Evolutionary conservation across 2,329 filamentous ascomycete genomes (phyloP), one percentile per base, ranked within the genome.

Genomic region (Dothistroma pini): DNA sequence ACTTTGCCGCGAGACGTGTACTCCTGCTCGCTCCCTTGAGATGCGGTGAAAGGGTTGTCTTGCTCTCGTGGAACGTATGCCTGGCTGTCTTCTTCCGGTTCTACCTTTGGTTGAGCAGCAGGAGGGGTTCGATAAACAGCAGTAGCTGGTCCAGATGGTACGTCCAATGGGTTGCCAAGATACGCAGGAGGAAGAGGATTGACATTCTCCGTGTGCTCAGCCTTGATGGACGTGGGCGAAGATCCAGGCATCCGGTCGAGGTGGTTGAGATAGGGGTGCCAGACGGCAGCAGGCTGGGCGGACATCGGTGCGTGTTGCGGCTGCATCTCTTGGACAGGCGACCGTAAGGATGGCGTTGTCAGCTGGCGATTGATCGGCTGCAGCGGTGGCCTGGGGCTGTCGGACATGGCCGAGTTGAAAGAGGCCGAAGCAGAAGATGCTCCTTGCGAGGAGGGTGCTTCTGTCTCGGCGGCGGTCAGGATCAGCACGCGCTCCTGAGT

Each of bases 311-410:
- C n/a, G 38, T 12, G 48, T 21, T 22, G 54, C 32, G 29, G 31
- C 47, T 32, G 58, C n/a, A 25, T 56, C 19, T 14, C 53, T 11
- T 10, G 14, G 1, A 50, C 56, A n/a, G 34, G 34, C 12, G 53
- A 57, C 2, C n/a, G 11, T 7, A 22, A 29, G 7, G 47, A 49
- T 16, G 59, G 56, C 9, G 51, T 29, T 10, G 52, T 54, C 29
- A 62, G 25, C 44, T 66, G 61, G 21, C 64, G 63, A 38, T 59
- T 61, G 22, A 67, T 58, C 10, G 64, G 59, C 34, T 65, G 66
- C 2, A 67, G 61, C 22, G 66, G 58, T 35, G 35, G 57, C n/a
- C 62, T 55, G n/a, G 54, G 19, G 48, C 56, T 58, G 44, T 44
- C 31, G 31, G 32, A 32, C 31, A 19, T n/a, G 12, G 51, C 51